These are phyloP conservation scores for Eucalyptus cloeziana DNA, from an alignment of 345 rosid species.

Conservation along the genomic window DNA sequence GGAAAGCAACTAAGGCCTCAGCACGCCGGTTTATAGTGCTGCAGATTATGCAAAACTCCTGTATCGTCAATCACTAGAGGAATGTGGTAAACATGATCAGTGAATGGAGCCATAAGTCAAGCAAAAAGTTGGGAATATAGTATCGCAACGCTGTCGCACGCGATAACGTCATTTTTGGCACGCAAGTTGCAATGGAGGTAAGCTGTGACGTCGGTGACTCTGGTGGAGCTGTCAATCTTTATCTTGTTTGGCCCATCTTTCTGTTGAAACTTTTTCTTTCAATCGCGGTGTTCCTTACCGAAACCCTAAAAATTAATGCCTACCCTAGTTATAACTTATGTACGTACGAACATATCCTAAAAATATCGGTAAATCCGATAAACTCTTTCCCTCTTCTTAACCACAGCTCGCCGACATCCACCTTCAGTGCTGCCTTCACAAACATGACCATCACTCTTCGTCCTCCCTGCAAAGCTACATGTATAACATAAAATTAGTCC, in stretches of 20 bases:
- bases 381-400: background rate
- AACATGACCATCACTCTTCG: background rate
- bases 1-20: background rate
- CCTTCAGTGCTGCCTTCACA: background rate
- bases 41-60: background rate
- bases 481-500: background rate
- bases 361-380: background rate
- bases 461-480: background rate
- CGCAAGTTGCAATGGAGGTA: background rate
- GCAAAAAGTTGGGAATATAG: background rate
- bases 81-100: background rate
- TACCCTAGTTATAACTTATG: background rate
- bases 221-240: background rate
- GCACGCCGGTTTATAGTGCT: background rate
- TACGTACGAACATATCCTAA: background rate
- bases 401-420: background rate
- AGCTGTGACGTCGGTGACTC: background rate
- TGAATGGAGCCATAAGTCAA: background rate
- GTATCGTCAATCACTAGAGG: background rate
- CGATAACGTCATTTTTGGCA: background rate
- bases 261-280: background rate
- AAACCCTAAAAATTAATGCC: background rate
- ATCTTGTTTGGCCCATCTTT: background rate
- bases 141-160: background rate
- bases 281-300: background rate